Conservation (phyloP, 73 alveolate species). For the Paramecium caudatum region DNA sequence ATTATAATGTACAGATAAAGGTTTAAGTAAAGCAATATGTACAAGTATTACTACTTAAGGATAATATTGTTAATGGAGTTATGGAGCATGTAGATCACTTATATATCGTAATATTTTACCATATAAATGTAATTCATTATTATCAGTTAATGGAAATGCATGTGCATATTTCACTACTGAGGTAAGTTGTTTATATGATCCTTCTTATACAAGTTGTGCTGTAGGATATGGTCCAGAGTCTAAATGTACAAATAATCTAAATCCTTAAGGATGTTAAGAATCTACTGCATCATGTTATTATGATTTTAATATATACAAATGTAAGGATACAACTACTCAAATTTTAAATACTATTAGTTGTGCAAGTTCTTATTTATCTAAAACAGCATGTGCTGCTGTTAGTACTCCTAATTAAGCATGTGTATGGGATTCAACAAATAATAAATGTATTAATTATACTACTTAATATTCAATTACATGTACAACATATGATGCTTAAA, state of each 20-base stretch:
- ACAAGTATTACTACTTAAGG: constrained; percentile 48
- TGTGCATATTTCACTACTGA: constrained; percentile 20
- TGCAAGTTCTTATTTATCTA: constrained; percentile 8
- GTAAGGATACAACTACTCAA: not conserved
- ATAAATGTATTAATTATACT: constrained; percentile 1
- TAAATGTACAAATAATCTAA: not conserved
- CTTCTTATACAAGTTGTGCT: constrained; percentile 36
- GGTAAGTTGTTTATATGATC: constrained; percentile 27
- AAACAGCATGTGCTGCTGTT: constrained; percentile 1
- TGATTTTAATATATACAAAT: not conserved
- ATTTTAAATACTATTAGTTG: not conserved
- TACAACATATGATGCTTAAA: not conserved
- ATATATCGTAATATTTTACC: not conserved
- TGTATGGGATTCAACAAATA: not conserved
- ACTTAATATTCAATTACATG: not conserved
- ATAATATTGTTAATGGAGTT: constrained; percentile 49
- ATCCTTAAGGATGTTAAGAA: constrained; percentile 8
- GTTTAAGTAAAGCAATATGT: constrained; percentile 18
- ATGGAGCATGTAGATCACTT: constrained; percentile 48
- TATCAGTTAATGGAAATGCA: constrained; percentile 4
- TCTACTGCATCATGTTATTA: constrained; percentile 57
- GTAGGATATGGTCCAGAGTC: not conserved
- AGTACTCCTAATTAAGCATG: constrained; percentile 43
- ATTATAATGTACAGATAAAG: constrained; percentile 11
- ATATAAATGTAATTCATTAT: not conserved